Conservation (phyloP, 345 rosid genomes). For the Theobroma cacao region DNA sequence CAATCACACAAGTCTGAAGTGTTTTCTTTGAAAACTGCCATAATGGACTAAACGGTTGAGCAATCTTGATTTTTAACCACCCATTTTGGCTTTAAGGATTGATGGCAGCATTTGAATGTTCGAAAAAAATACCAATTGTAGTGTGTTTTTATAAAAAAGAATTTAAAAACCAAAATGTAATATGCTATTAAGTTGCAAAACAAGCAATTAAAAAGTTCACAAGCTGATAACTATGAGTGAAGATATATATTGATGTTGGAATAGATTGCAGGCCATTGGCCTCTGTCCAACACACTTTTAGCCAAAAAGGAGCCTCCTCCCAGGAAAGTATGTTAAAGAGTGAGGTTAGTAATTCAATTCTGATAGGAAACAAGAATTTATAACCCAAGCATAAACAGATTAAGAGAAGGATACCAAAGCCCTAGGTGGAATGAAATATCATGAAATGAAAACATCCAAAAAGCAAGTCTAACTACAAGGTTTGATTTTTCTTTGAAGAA, state of each 20-base stretch:
- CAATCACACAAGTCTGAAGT: background rate
- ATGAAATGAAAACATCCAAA: background rate
- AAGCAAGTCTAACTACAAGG: background rate
- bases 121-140: background rate
- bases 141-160: background rate
- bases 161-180: background rate
- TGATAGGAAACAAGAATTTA: background rate
- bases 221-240: background rate
- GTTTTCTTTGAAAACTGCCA: background rate
- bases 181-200: background rate
- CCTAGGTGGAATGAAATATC: background rate
- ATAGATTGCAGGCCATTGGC: too few species aligned
- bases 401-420: background rate
- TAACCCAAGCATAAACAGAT: background rate
- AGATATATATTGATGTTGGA: background rate
- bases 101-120: background rate
- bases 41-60: background rate
- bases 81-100: background rate
- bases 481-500: too few species aligned
- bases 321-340: background rate
- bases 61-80: background rate
- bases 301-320: background rate
- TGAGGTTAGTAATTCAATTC: background rate
- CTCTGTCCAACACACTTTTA: background rate
- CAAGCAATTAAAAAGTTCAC: background rate